These are phyloP conservation scores for Erodium texanum DNA, from an alignment of 441 rosid species.

Conservation along the genomic window DNA sequence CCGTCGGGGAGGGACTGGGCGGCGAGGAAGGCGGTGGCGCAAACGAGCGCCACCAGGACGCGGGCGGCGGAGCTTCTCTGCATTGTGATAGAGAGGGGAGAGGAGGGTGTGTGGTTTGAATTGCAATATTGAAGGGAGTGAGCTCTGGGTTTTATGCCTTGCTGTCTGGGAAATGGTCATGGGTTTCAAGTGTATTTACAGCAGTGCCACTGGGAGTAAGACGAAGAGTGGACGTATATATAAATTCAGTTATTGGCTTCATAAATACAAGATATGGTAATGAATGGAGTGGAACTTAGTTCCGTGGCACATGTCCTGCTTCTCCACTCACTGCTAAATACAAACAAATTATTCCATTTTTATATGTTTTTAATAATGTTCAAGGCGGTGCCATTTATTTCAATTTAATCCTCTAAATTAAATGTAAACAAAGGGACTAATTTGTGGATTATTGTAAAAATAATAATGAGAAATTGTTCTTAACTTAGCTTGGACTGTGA, in stretches of 20 bases:
- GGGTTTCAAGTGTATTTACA: not conserved
- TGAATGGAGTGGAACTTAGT: not conserved
- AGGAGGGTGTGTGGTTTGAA: not conserved
- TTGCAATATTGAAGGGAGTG: not conserved
- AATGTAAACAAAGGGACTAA: too few species aligned
- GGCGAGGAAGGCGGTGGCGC: not conserved
- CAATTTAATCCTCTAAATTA: not conserved
- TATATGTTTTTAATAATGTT: not conserved
- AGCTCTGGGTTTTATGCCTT: slow-evolving; percentile 3
- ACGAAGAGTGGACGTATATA: not conserved
- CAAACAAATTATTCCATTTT: not conserved
- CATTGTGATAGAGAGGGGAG: not conserved
- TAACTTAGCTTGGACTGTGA: not conserved
- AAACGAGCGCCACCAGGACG: not conserved
- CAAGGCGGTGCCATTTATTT: not conserved
- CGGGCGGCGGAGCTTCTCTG: not conserved
- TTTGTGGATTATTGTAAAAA: too few species aligned
- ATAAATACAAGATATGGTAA: not conserved
- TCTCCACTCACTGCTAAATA: not conserved
- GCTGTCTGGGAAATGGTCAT: not conserved
- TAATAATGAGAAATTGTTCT: not conserved
- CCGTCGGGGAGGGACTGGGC: not conserved
- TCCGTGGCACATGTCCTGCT: not conserved
- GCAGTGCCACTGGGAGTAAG: not conserved
- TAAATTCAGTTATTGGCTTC: not conserved